Conservation (phyloP, 2,329 filamentous ascomycete genomes). For the Sporothrix luriei region DNA sequence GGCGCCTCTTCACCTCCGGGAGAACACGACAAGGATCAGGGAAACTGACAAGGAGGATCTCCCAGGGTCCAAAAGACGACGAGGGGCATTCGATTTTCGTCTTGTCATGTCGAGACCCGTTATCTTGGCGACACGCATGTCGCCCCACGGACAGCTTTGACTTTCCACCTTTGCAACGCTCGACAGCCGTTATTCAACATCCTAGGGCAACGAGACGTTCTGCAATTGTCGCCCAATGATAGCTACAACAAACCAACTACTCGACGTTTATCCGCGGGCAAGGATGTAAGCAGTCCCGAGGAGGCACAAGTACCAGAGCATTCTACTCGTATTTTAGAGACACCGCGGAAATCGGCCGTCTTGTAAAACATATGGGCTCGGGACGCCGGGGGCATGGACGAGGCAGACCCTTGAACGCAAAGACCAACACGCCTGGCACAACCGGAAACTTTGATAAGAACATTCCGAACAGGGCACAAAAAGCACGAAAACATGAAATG, state of each 20-base stretch:
- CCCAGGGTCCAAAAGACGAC: background rate
- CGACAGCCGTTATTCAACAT: background rate
- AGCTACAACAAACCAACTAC: background rate
- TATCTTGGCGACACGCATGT: background rate
- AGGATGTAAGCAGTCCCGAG: slow-evolving; percentile 1
- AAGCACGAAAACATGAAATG: too few relatives aligned
- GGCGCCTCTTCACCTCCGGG: background rate
- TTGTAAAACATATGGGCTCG: background rate
- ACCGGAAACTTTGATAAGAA: background rate
- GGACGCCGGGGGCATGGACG: too few relatives aligned
- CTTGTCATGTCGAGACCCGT: too few relatives aligned
- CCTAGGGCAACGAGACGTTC: background rate
- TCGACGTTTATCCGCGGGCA: background rate
- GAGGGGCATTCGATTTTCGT: too few relatives aligned
- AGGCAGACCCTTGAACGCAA: too few relatives aligned
- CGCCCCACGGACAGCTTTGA: background rate
- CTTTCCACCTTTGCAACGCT: background rate
- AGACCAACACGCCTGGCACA: background rate
- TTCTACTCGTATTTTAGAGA: background rate
- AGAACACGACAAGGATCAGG: background rate
- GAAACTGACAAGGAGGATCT: background rate
- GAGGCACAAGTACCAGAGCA: slow-evolving; percentile 4
- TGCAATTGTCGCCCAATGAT: background rate
- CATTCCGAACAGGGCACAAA: too few relatives aligned
- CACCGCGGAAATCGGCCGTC: background rate